These are phyloP conservation scores for Diplodia intermedia DNA, from an alignment of 2,329 filamentous ascomycete genomes.

Conservation along the genomic window DNA sequence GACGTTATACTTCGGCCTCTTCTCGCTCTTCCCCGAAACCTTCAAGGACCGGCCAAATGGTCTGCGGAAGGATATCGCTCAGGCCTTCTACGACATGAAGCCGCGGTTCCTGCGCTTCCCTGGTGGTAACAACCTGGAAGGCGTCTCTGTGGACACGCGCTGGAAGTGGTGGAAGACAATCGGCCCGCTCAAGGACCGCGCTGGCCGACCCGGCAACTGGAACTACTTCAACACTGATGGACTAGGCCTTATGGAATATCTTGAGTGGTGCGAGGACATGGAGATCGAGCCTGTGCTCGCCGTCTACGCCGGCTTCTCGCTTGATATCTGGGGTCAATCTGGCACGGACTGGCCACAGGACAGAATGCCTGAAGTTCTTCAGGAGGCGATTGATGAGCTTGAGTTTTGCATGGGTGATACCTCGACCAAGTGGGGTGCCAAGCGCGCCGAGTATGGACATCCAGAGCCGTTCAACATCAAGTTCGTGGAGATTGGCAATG, in stretches of 20 bases:
- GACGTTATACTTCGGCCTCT: constrained; percentile 59
- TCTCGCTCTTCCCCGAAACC: constrained; percentile 62
- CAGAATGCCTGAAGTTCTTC: constrained; percentile 49
- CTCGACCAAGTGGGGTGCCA: constrained; percentile 45
- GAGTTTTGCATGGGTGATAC: constrained; percentile 42
- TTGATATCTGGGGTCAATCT: constrained; percentile 48
- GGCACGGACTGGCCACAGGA: constrained; percentile 46
- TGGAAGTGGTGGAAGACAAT: constrained; percentile 63
- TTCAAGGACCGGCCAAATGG: constrained; percentile 62
- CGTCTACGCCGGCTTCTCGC: constrained; percentile 54
- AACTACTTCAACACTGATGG: constrained; percentile 54
- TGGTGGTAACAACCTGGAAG: constrained; percentile 60
- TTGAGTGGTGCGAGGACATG: constrained; percentile 57
- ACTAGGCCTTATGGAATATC: constrained; percentile 57
- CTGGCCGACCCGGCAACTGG: constrained; percentile 56
- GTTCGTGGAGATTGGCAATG: constrained; percentile 50
- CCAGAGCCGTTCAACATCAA: constrained; percentile 48
- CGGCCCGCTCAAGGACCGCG: constrained; percentile 57
- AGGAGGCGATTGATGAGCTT: constrained; percentile 49
- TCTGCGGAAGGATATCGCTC: constrained; percentile 57
- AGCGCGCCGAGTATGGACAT: constrained; percentile 46
- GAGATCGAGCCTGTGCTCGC: constrained; percentile 52
- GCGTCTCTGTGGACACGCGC: constrained; percentile 44
- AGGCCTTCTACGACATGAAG: constrained; percentile 53
- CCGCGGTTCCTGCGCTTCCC: constrained; percentile 59